These are phyloP conservation scores for Edaphochlamys debaryana DNA, from an alignment of 139 green algal genomes.

Conservation along the genomic window DNA sequence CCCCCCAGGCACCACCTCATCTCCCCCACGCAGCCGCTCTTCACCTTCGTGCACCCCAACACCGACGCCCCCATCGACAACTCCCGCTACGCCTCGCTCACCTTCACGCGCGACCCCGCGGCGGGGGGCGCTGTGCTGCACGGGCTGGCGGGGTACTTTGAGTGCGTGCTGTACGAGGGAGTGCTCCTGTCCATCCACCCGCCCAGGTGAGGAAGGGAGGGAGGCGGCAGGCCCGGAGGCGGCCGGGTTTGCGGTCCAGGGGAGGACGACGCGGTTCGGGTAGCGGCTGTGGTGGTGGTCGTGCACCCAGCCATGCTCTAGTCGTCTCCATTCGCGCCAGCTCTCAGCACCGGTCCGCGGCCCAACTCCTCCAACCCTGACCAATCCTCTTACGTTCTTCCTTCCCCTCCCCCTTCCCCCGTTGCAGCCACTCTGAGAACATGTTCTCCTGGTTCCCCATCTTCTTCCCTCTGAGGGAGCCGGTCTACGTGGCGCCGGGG, in stretches of 20 bases:
- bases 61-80: constrained; percentile 78
- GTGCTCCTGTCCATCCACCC: constrained; percentile 93
- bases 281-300: no score
- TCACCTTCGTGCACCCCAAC: constrained; percentile 95
- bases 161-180: constrained; percentile 87
- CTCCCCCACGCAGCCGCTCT: constrained; percentile 76
- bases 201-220: constrained; percentile 65
- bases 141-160: constrained; percentile 98
- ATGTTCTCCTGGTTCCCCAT: constrained; percentile 98
- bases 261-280: no score
- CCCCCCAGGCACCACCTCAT: constrained; percentile 63
- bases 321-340: no score
- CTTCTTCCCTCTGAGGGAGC: constrained; percentile 93
- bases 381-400: no score
- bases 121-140: constrained; percentile 73
- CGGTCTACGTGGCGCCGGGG: constrained; percentile 75
- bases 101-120: constrained; percentile 44
- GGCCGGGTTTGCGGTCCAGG: no score
- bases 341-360: no score
- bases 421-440: constrained; percentile 42
- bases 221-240: no score
- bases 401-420: constrained; percentile 74
- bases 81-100: constrained; percentile 42
- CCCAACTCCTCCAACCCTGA: no score
- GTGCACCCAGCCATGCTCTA: no score